Percentiles rank a stretch among this genome's conserved stretches.
phyloP scores from a whole-genome alignment of 2,329 filamentous ascomycete species.

The Mycosphaerella arachidis region DNA sequence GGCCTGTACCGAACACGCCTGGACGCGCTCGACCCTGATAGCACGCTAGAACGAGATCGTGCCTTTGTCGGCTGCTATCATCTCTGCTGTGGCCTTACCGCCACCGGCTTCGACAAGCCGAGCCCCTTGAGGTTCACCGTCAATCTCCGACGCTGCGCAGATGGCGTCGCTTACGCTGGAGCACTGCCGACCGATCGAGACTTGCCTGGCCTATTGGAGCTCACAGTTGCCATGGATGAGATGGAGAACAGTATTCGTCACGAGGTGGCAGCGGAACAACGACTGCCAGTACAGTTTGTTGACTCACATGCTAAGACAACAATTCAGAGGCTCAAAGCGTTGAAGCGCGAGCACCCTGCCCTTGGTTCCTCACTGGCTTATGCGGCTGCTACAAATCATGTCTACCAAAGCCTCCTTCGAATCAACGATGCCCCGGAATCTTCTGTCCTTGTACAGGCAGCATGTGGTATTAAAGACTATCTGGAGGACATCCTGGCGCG shows the following conservation, averaged over 20 bases:
- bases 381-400: constrained; percentile 20
- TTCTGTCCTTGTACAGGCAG: constrained; percentile 23
- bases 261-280: constrained; percentile 4
- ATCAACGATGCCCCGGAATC: constrained; percentile 16
- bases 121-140: constrained; percentile 25
- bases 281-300: constrained; percentile 10
- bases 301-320: constrained; percentile 19
- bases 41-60: constrained; percentile 19
- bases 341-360: constrained; percentile 23
- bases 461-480: constrained; percentile 27
- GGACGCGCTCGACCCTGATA: constrained; percentile 13
- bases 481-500: constrained; percentile 24
- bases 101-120: constrained; percentile 24
- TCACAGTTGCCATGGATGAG: constrained; percentile 19
- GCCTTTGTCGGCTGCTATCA: constrained; percentile 28
- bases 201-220: constrained; percentile 17
- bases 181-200: constrained; percentile 15
- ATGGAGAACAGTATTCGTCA: constrained; percentile 19
- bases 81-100: constrained; percentile 22
- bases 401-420: constrained; percentile 20
- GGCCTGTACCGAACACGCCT: constrained; percentile 20
- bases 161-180: constrained; percentile 10
- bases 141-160: constrained; percentile 20
- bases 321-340: constrained; percentile 19
- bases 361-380: constrained; percentile 17